Base-by-base conservation (phyloP, 768 basidiomycete species). In the Scleroderma bovista region DNA sequence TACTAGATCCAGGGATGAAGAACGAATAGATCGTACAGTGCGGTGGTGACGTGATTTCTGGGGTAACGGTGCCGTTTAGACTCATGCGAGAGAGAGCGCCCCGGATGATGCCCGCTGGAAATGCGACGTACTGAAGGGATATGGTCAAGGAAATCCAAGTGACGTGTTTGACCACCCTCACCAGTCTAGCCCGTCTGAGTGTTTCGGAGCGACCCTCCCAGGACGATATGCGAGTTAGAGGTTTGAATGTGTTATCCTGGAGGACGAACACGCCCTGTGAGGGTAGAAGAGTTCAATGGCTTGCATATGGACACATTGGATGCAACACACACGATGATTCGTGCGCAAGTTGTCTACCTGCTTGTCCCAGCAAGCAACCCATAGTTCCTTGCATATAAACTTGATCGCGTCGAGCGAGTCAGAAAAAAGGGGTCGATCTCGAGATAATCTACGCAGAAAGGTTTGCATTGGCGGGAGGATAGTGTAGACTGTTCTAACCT, bases 311-410 rank as follows among this genome's bases (percentile, higher is more conserved):
- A 9, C 0, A 24, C 7, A 50, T 29, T 29, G 3, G 20, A 12
- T 15, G 26, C 16, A 20, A 70, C 81, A 36, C 61, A 93, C 93
- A 44, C 93, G 76, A 66, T 95, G 94, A 64, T 97, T 97, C 15
- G 93, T 97, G 40, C 93, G 80, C 51, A 97, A 70, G 65, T 97
- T 97, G 60, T 96, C 93, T 1, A 96, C 90, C 64, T 95, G 94
- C 63, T 94, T 94, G 46, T 93, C 88, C 84, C 90, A 96, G 49
- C 86, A 87, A 19, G 85, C 81, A 0, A 81, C 74, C 90, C 93
- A 97, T n/a, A 97, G 71, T 50, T 97, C 93, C 62, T 97, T 97
- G 72, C 93, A 97, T 50, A 97, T 77, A 61, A 96, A 96, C 66
- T 97, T 96, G 71, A 97, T 84, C 10, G 80, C 84, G 53, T 97